A percentile compares a stretch with the other conserved stretches of the same genome.
phyloP scores from a whole-genome alignment of 176 grass and related monocot species.

The Dactylis glomerata region DNA sequence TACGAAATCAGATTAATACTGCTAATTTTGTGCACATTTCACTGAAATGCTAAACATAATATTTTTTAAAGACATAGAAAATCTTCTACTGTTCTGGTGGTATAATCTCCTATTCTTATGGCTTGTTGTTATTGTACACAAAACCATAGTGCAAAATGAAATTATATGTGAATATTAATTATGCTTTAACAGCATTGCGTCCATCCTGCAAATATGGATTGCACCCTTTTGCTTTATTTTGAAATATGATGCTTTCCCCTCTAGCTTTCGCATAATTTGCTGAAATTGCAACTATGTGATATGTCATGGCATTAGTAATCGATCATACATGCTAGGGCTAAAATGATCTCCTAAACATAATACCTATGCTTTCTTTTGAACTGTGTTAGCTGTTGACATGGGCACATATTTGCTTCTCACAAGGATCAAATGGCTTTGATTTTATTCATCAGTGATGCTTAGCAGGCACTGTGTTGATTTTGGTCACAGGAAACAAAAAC shows the following conservation, averaged over 20 bases:
- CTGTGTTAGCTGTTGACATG: background rate
- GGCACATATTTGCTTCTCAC: background rate
- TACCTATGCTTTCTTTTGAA: background rate
- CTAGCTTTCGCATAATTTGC: background rate
- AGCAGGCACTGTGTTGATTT: background rate
- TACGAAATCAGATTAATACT: background rate
- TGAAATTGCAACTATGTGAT: background rate
- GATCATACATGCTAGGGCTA: background rate
- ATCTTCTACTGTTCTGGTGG: background rate
- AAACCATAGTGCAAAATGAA: background rate
- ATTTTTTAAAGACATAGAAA: background rate
- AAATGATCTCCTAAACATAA: background rate
- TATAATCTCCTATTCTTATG: background rate
- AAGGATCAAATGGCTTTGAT: background rate
- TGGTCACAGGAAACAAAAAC: slow-evolving; percentile 84
- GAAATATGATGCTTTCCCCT: background rate
- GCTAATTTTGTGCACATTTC: background rate
- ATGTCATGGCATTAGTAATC: background rate
- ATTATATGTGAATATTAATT: background rate
- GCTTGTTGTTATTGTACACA: background rate
- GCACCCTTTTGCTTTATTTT: background rate
- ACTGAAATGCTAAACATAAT: background rate
- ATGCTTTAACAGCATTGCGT: background rate
- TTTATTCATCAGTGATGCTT: background rate
- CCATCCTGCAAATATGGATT: background rate